Evolutionary conservation across 805 yeast genomes (phyloP), one percentile per base, ranked within the genome.

Genomic region (Geotrichum ghanense): DNA sequence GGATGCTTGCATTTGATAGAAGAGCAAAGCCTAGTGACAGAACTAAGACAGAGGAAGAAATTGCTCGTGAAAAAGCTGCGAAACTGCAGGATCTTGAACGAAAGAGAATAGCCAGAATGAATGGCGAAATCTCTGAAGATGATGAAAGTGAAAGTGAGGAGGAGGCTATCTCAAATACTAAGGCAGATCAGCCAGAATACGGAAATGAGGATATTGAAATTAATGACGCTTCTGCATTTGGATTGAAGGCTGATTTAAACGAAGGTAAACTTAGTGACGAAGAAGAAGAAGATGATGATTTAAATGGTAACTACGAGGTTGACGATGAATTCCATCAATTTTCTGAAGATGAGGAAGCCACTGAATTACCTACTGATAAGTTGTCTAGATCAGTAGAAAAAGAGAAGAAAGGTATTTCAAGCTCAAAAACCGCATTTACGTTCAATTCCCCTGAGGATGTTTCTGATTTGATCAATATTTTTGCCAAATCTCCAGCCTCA

Each of bases 401-500:
- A 35, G 17, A 16, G 41, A 35, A 9, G 9, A 10, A 10, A 20
- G 17, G 19, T 35, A 10, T 16, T 10, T 16, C 41, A 10, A 26
- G 51, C 45, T 20, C 49, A 57, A 10, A 46, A 50, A n/a, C 48
- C 14, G 58, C 54, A 21, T 57, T 46, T 44, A 48, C 57, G 3
- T 52, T 67, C 10, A 55, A 64, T 4, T 79, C 83, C 53, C 86
- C 87, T 1, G 51, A 62, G 14, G 62, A 67, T 0, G 73, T 83
- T 56, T 67, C 73, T 61, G 85, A 86, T 59, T 85, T 70, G 55
- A 88, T 90, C 26, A 63, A 63, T 21, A 66, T 69, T 40, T 90
- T 95, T 12, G 78, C 73, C 43, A 92, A 83, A 59, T 74, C 83
- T 25, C 70, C 74, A 56, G 68, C 75, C 49, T 81, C 81, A 50